phyloP scores from a whole-genome alignment of 1,284 basidiomycete genomes.

The Cystobasidium slooffiae region DNA sequence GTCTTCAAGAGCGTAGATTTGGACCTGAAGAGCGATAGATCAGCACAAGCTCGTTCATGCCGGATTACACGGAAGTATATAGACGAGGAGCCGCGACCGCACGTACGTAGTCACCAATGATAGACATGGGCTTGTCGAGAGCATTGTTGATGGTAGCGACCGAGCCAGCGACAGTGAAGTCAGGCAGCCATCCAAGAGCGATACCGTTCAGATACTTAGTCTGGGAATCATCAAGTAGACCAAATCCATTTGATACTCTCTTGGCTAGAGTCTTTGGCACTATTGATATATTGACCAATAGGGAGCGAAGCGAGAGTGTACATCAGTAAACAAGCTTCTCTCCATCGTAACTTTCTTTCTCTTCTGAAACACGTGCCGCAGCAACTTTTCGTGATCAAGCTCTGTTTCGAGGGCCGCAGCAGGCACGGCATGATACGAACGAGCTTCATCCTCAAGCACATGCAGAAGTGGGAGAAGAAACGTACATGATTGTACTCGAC shows the following conservation, averaged over 20 bases:
- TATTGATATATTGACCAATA: background rate
- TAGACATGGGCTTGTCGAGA: constrained; percentile 10
- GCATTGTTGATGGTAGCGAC: constrained; percentile 21
- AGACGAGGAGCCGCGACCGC: background rate
- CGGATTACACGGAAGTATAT: background rate
- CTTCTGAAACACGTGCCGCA: no score
- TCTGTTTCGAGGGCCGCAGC: no score
- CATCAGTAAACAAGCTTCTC: no score
- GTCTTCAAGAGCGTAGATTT: constrained; percentile 27
- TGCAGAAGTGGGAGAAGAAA: background rate
- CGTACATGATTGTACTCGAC: constrained; percentile 12
- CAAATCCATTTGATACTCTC: constrained; percentile 13
- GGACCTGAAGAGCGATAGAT: constrained; percentile 1
- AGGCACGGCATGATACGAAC: background rate
- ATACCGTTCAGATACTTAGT: constrained; percentile 15
- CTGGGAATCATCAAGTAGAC: constrained; percentile 16
- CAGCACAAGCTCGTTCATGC: background rate
- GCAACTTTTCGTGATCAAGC: background rate
- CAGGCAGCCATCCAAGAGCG: constrained; percentile 21
- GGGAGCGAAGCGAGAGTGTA: no score
- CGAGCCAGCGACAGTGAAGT: constrained; percentile 7
- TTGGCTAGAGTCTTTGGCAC: constrained; percentile 23
- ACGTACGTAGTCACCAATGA: constrained; percentile 22
- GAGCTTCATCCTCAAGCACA: background rate
- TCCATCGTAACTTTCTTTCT: no score